These are phyloP conservation scores for Diaporthe amygdali DNA, from an alignment of 2,329 filamentous ascomycete species.

Conservation along the genomic window DNA sequence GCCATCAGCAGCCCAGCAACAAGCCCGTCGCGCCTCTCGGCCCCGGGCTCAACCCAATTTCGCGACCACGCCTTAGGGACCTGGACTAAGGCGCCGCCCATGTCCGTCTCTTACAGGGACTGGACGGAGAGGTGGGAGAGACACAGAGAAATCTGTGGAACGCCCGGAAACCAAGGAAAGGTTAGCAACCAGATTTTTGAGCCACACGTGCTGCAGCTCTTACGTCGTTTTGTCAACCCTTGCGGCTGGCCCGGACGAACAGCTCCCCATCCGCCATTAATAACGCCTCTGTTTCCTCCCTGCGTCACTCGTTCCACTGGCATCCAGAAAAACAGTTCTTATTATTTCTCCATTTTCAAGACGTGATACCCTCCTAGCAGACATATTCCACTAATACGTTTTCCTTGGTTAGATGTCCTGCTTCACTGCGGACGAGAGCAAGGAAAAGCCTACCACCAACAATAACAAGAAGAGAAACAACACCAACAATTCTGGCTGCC, in stretches of 20 bases:
- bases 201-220: constrained; percentile 3
- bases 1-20: too few relatives aligned
- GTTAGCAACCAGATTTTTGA: background rate
- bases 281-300: background rate
- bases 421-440: background rate
- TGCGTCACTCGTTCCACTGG: background rate
- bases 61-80: background rate
- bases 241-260: background rate
- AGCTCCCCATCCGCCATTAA: background rate
- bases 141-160: constrained; percentile 4
- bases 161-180: constrained; percentile 19
- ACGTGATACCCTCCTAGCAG: background rate
- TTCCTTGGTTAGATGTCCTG: background rate
- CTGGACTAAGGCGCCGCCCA: background rate
- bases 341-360: background rate
- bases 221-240: background rate
- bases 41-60: constrained; percentile 6
- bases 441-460: background rate
- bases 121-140: background rate
- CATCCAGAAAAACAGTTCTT: background rate
- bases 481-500: background rate
- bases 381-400: background rate
- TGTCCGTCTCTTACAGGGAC: background rate
- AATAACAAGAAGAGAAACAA: background rate
- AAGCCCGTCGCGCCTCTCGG: background rate